Base-by-base conservation (phyloP, 129 eudicot species). In the Apium graveolens region DNA sequence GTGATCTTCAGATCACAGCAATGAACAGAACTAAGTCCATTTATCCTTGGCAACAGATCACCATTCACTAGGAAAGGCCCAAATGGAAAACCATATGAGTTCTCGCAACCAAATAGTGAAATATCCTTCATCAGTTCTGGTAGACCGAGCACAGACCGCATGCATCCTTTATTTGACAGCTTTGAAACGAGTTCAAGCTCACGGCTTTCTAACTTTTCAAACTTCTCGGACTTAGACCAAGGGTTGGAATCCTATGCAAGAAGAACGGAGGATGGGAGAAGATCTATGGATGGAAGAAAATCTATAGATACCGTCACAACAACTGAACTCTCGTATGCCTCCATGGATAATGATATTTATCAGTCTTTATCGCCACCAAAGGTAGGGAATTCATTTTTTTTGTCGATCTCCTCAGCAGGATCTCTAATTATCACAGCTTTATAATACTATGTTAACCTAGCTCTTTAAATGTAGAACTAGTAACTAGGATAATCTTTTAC, bases 51-150 rank as follows among this genome's bases (percentile, higher is more conserved):
- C 73, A 84, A 89, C 87, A 94, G 97, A 91, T 88, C 93, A 27
- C 90, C 97, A 26, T 94, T 94, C 82, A 77, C 81, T 70, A 77
- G 93, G 70, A 88, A 55, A 75, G 89, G 80, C 45, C 90, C 90
- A 27, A 84, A 88, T 78, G 91, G 94, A 21, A 93, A 79, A 85
- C 76, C 93, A 70, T 94, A 91, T 77, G 89, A 93, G 37, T 21
- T 94, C 24, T 26, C 83, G 32, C 70, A 83, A 74, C 84, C 86
- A 18, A 91, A 89, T 4, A 79, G 88, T 4, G 93, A 94, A 78
- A 85, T 88, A 69, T 89, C 96, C 17, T 91, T 88, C 76, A 89
- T 87, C 46, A 90, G 89, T 83, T 71, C 88, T 73, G 90, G 86
- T 70, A 89, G 97, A 82, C 86, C 81, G 46, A 91, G 98, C 82